These are phyloP conservation scores for Solanum ossicruentum DNA, from an alignment of 257 asterid genomes.

Conservation along the genomic window DNA sequence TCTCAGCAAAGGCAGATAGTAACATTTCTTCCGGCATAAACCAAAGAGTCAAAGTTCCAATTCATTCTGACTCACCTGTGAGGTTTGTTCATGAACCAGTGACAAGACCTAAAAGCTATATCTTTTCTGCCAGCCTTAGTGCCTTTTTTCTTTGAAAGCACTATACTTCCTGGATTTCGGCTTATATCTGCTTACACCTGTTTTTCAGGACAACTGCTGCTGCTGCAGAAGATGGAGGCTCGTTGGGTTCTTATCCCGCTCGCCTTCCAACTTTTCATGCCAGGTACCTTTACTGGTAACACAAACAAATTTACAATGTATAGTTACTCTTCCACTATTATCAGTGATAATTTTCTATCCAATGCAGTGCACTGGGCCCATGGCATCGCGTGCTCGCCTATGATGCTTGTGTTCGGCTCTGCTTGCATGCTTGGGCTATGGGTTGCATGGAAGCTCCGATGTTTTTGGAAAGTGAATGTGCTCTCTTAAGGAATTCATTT, in stretches of 20 bases:
- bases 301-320: background rate
- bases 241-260: slow-evolving; percentile 19
- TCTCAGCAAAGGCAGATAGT: slow-evolving; percentile 6
- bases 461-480: slow-evolving; percentile 42
- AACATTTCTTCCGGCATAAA: slow-evolving; percentile 4
- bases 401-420: slow-evolving; percentile 46
- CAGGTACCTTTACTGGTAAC: slow-evolving; percentile 12
- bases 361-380: slow-evolving; percentile 36
- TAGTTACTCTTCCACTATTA: background rate
- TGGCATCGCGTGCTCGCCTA: slow-evolving; percentile 44
- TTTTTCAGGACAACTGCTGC: slow-evolving; percentile 18
- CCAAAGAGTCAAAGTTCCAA: slow-evolving; percentile 2
- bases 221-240: slow-evolving; percentile 15
- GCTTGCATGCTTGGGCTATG: slow-evolving; percentile 50
- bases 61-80: slow-evolving; percentile 9
- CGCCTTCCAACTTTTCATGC: slow-evolving; percentile 44
- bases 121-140: background rate
- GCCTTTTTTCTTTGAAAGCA: background rate
- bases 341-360: background rate
- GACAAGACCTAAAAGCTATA: background rate
- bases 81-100: slow-evolving; percentile 17
- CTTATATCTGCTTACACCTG: background rate
- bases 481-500: slow-evolving; percentile 29
- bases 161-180: background rate
- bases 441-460: slow-evolving; percentile 50